Percentiles rank a stretch among this genome's conserved stretches.
phyloP scores from a whole-genome alignment of 257 asterid species.

The Fraxinus pennsylvanica region DNA sequence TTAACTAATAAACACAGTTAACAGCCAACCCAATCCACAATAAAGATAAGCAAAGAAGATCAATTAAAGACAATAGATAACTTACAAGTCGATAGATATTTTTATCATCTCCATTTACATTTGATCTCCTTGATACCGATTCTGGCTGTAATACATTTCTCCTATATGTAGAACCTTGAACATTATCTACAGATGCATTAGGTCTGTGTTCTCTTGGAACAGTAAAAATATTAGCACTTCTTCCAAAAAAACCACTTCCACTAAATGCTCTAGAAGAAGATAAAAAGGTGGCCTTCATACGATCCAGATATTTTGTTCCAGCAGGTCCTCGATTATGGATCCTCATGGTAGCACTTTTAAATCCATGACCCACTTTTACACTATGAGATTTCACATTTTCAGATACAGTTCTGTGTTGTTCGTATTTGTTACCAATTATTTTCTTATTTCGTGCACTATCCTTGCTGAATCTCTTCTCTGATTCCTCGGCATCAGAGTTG shows the following conservation, averaged over 20 bases:
- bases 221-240: too few relatives aligned
- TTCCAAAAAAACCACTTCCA: too few relatives aligned
- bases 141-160: conserved; percentile 61
- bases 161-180: too few relatives aligned
- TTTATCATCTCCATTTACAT: conserved; percentile 65
- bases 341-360: too few relatives aligned
- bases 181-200: too few relatives aligned
- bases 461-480: conserved; percentile 67
- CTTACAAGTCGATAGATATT: conserved; percentile 62
- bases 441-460: conserved; percentile 61
- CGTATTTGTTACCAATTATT: conserved; percentile 56
- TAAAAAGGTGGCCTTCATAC: too few relatives aligned
- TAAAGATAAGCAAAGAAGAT: not conserved
- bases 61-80: conserved; percentile 26
- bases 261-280: too few relatives aligned
- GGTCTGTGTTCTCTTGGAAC: too few relatives aligned
- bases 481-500: conserved; percentile 81
- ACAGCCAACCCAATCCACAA: not conserved
- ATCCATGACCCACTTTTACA: too few relatives aligned
- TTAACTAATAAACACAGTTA: not conserved
- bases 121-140: conserved; percentile 51
- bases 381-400: too few relatives aligned
- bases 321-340: too few relatives aligned
- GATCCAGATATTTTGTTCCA: too few relatives aligned
- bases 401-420: conserved; percentile 20